These are phyloP conservation scores for Backusella parvicylindrica DNA, from an alignment of 192 early-diverging fungal species.

Conservation along the genomic window DNA sequence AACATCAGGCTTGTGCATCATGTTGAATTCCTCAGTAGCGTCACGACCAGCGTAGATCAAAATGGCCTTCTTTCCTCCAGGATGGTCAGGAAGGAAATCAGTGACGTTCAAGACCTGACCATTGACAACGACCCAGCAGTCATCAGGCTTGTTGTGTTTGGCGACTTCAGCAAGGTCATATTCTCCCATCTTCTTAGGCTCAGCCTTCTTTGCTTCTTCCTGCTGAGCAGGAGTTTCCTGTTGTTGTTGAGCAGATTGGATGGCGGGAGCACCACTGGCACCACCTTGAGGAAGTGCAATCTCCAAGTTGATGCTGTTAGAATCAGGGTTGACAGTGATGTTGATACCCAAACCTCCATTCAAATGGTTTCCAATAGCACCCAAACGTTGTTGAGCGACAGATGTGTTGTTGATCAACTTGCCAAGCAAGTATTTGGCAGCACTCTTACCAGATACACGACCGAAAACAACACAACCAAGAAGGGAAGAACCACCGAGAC, in stretches of 20 bases:
- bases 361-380: slow-evolving; percentile 60
- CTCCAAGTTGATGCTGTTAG: slow-evolving; percentile 46
- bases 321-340: slow-evolving; percentile 50
- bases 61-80: slow-evolving; percentile 84
- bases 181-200: slow-evolving; percentile 37
- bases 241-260: slow-evolving; percentile 24
- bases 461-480: slow-evolving; percentile 96
- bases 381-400: slow-evolving; percentile 58
- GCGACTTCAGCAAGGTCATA: slow-evolving; percentile 76
- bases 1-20: slow-evolving; percentile 82
- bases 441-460: slow-evolving; percentile 81
- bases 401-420: slow-evolving; percentile 42
- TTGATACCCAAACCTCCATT: slow-evolving; percentile 63
- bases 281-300: slow-evolving; percentile 46
- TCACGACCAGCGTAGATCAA: slow-evolving; percentile 82
- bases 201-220: slow-evolving; percentile 33
- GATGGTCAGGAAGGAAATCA: slow-evolving; percentile 76
- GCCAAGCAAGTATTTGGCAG: slow-evolving; percentile 53
- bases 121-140: slow-evolving; percentile 88
- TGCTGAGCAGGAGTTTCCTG: slow-evolving; percentile 31
- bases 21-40: slow-evolving; percentile 83
- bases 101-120: slow-evolving; percentile 78
- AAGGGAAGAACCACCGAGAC: slow-evolving; percentile 91
- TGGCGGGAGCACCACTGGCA: background rate
- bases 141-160: slow-evolving; percentile 78